Percentiles rank a stretch among this genome's conserved stretches.
Conservation (phyloP, 2,329 filamentous ascomycete genomes). For the Talaromyces sp. region DNA sequence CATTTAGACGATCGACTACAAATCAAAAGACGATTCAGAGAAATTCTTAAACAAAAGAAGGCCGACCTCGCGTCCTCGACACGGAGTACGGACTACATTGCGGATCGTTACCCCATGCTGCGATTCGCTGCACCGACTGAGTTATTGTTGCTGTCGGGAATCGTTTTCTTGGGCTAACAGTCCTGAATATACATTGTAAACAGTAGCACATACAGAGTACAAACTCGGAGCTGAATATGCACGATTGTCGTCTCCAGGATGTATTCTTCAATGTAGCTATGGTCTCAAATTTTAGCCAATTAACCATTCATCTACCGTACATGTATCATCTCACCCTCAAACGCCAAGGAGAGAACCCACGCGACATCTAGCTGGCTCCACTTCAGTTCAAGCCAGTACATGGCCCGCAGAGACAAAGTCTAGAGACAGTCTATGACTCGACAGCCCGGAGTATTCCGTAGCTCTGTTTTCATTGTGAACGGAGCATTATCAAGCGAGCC, state of each 20-base stretch:
- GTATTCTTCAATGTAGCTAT: neutral
- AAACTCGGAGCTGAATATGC: neutral
- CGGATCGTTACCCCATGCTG: neutral
- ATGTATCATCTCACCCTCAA: neutral
- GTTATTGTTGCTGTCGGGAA: neutral
- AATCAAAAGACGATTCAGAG: neutral
- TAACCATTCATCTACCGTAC: neutral
- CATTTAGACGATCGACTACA: neutral
- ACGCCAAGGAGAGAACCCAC: neutral
- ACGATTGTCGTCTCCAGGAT: neutral
- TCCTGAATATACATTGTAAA: neutral
- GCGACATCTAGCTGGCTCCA: neutral
- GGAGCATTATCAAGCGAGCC: neutral
- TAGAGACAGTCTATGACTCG: neutral
- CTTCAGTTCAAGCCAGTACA: neutral
- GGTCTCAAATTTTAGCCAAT: neutral
- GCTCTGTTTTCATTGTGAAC: neutral
- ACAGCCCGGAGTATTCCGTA: slow-evolving; percentile 10
- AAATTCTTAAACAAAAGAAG: neutral
- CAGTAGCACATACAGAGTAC: neutral
- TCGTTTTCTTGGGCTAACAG: neutral
- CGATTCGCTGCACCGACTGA: neutral
- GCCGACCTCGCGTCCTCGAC: neutral
- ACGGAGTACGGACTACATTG: neutral
- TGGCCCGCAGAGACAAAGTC: neutral